Percentiles rank a stretch among this genome's conserved stretches.
Evolutionary conservation across 2,329 filamentous ascomycete genomes (phyloP).

Genomic region (Fusarium virguliforme): DNA sequence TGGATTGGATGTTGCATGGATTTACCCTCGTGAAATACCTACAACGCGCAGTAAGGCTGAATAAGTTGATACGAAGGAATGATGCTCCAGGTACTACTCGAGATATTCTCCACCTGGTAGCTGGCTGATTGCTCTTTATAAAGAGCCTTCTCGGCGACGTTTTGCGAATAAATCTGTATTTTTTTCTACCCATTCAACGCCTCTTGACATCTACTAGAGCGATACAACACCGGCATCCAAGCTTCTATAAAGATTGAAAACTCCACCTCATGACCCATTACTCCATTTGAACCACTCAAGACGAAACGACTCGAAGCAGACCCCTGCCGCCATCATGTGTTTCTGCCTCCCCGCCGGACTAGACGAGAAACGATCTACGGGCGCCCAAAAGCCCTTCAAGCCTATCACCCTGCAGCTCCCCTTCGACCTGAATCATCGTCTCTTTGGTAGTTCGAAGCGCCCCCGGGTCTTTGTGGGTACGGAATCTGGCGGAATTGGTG

Average conservation of each 20-base stretch:
- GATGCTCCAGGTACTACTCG: not conserved
- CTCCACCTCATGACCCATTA: not conserved
- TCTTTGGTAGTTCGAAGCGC: conserved; percentile 1
- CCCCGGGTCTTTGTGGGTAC: not conserved
- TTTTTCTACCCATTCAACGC: conserved; percentile 7
- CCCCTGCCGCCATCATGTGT: conserved; percentile 1
- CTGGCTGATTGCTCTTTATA: not conserved
- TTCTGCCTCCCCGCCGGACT: not conserved
- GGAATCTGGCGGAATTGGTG: not conserved
- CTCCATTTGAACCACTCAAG: not conserved
- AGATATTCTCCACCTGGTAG: not conserved
- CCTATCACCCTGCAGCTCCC: not conserved
- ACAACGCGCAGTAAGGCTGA: not conserved
- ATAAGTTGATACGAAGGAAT: not conserved
- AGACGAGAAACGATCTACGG: not conserved
- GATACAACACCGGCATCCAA: not conserved
- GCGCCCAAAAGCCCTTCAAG: not conserved
- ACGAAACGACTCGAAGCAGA: not conserved
- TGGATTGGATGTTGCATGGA: not conserved
- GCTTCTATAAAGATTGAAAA: conserved; percentile 8
- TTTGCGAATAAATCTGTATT: not conserved
- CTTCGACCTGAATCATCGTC: not conserved
- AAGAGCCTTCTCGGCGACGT: not conserved
- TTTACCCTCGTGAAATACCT: too few species aligned
- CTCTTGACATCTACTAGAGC: not conserved